Evolutionary conservation across 1,284 basidiomycete genomes (phyloP).

Genomic region (Trichosporon coremiiforme): DNA sequence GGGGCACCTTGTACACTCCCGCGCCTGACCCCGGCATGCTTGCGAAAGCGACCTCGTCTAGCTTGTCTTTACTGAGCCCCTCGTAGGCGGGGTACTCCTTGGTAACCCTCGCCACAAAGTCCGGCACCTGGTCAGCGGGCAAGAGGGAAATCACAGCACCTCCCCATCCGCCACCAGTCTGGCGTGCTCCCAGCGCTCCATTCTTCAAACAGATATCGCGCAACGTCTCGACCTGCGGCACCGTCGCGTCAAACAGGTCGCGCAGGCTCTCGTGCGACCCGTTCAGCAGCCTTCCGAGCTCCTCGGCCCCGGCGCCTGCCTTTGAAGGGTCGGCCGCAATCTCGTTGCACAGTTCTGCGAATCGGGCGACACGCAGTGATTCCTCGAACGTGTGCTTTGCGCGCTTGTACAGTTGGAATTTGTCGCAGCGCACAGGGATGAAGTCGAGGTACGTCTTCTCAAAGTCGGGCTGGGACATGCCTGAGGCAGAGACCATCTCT

Average conservation of each 20-base stretch:
- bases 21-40: constrained; percentile 81
- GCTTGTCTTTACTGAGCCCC: constrained; percentile 63
- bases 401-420: constrained; percentile 77
- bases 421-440: constrained; percentile 74
- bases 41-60: constrained; percentile 76
- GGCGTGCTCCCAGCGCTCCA: constrained; percentile 70
- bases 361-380: constrained; percentile 75
- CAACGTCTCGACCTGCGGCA: constrained; percentile 72
- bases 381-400: constrained; percentile 75
- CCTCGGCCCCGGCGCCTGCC: constrained; percentile 22
- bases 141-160: constrained; percentile 85
- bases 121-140: constrained; percentile 65
- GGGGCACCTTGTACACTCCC: constrained; percentile 60
- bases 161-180: constrained; percentile 79
- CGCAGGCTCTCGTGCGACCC: constrained; percentile 72
- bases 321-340: constrained; percentile 40
- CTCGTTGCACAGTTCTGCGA: constrained; percentile 67
- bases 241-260: constrained; percentile 73
- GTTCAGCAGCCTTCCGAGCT: constrained; percentile 74
- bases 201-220: constrained; percentile 63
- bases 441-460: constrained; percentile 66
- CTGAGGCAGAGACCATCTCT: constrained; percentile 70
- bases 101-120: constrained; percentile 68
- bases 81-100: constrained; percentile 67
- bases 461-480: constrained; percentile 64